Evolutionary conservation across 1,139 yeast genomes (phyloP).

Genomic region (Suhomyces coccinellae): DNA sequence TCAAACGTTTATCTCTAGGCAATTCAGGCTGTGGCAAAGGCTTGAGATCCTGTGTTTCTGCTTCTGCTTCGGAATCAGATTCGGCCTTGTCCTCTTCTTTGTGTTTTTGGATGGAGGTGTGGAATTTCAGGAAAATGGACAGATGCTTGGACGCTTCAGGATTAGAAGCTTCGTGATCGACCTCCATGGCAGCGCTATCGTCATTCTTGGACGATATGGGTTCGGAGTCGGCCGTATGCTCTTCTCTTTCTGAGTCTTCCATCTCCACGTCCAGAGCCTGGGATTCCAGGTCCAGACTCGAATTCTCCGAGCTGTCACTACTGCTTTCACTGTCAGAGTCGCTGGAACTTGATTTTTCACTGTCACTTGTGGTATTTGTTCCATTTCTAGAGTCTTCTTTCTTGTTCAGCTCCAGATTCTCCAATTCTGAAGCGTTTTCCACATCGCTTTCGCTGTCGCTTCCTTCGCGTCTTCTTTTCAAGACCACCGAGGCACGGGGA

Average conservation of each 20-base stretch:
- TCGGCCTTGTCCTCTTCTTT: constrained; percentile 12
- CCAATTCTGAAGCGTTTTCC: constrained; percentile 11
- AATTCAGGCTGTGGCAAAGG: constrained; percentile 84
- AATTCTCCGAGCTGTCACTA: background rate
- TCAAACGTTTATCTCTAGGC: constrained; percentile 50
- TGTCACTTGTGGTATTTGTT: background rate
- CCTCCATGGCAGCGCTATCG: constrained; percentile 9
- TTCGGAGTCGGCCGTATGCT: background rate
- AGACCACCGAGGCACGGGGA: constrained; percentile 3
- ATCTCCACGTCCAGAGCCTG: background rate
- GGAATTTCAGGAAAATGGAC: constrained; percentile 31
- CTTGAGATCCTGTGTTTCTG: constrained; percentile 53
- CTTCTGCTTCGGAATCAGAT: constrained; percentile 25
- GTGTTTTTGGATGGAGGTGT: constrained; percentile 17
- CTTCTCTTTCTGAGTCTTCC: constrained; percentile 3
- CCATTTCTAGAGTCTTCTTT: background rate
- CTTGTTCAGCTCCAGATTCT: background rate
- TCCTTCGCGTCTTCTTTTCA: constrained; percentile 16
- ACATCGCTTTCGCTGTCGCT: constrained; percentile 14
- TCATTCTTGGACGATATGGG: background rate
- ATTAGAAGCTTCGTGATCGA: background rate
- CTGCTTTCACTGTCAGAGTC: background rate
- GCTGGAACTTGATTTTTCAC: constrained; percentile 7
- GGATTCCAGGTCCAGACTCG: background rate
- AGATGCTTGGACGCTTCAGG: constrained; percentile 29